A percentile compares a stretch with the other conserved stretches of the same genome.
These are phyloP conservation scores for Eutrema salsugineum DNA, from an alignment of 441 rosid species.

Conservation along the genomic window DNA sequence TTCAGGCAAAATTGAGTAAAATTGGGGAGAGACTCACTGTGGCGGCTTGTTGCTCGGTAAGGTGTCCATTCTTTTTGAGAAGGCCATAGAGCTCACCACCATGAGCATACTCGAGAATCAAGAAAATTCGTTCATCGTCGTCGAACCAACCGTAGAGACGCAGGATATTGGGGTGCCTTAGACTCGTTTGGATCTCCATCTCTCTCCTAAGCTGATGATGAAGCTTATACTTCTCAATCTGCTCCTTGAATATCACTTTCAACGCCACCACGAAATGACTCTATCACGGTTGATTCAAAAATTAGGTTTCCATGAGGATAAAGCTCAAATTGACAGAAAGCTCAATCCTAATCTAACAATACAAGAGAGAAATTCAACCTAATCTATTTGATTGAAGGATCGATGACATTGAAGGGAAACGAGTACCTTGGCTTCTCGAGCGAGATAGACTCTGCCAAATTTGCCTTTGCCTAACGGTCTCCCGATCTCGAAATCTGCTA, in stretches of 20 bases:
- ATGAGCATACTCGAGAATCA: slow-evolving; percentile 91
- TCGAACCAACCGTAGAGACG: slow-evolving; percentile 89
- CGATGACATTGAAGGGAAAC: background rate
- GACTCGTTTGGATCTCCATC: slow-evolving; percentile 79
- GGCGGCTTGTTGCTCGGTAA: slow-evolving; percentile 72
- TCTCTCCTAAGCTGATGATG: slow-evolving; percentile 86
- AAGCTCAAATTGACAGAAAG: background rate
- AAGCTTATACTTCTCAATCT: slow-evolving; percentile 74
- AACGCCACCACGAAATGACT: slow-evolving; percentile 77
- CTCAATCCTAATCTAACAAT: background rate
- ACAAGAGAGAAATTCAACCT: background rate
- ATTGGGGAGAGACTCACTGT: slow-evolving; percentile 43
- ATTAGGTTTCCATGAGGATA: background rate
- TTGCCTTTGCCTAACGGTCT: slow-evolving; percentile 72
- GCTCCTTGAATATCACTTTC: slow-evolving; percentile 84
- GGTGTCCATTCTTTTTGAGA: slow-evolving; percentile 56
- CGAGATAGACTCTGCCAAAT: slow-evolving; percentile 75
- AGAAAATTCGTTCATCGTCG: slow-evolving; percentile 64
- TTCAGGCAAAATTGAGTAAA: background rate
- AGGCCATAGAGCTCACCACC: slow-evolving; percentile 81
- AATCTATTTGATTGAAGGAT: background rate
- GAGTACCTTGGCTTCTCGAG: slow-evolving; percentile 57
- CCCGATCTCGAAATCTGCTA: slow-evolving; percentile 73
- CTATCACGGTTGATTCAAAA: slow-evolving; percentile 28
- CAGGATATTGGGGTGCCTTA: slow-evolving; percentile 69